These are phyloP conservation scores for Xylaria telfairii DNA, from an alignment of 495 filamentous ascomycete species.

Conservation along the genomic window DNA sequence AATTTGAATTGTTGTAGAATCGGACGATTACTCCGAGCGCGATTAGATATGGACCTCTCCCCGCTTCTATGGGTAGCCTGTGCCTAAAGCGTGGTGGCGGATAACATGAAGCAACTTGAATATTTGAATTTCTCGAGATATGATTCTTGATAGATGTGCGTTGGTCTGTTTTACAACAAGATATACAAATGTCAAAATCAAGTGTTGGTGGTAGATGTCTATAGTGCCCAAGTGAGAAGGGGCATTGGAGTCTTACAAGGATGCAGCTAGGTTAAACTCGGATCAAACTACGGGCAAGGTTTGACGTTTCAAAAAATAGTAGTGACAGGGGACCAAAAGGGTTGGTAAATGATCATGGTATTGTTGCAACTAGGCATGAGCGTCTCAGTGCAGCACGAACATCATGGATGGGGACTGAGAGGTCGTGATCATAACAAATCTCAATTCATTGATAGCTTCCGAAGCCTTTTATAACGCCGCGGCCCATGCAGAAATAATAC, in stretches of 20 bases:
- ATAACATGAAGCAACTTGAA: neutral
- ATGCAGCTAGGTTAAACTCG: neutral
- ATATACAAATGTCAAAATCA: neutral
- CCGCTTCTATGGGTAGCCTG: neutral
- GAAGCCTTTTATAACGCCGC: conserved; percentile 45
- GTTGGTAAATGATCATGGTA: conserved; percentile 28
- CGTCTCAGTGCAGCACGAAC: conserved; percentile 26
- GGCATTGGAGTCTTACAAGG: neutral
- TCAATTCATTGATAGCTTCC: conserved; percentile 44
- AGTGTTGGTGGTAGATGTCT: neutral
- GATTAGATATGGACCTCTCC: neutral
- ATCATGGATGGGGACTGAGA: conserved; percentile 29
- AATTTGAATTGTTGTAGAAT: neutral
- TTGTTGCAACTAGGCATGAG: conserved; percentile 27
- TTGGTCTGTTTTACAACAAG: neutral
- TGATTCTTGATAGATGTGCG: neutral
- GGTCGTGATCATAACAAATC: conserved; percentile 40
- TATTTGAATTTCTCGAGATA: neutral
- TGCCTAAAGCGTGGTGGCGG: neutral
- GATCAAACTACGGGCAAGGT: neutral
- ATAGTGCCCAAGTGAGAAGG: neutral
- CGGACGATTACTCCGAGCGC: neutral
- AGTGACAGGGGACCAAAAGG: neutral
- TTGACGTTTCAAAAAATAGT: neutral
- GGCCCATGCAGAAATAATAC: conserved; percentile 47